A percentile compares a stretch with the other conserved stretches of the same genome.
Conservation (phyloP, 1,139 yeast genomes). For the Yamadazyma sp. region DNA sequence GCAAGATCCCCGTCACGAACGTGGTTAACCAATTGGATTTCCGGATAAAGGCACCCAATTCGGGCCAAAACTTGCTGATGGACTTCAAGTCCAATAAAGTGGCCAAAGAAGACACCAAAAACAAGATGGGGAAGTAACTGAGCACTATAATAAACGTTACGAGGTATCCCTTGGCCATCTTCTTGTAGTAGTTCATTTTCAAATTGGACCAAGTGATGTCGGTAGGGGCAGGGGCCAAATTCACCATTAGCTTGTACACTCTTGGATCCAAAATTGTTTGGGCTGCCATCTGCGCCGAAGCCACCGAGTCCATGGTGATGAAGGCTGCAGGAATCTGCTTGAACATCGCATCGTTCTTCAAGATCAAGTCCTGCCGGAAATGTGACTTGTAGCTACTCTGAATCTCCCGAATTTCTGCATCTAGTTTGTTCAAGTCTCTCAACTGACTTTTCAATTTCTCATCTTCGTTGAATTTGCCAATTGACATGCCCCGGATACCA, state of each 20-base stretch:
- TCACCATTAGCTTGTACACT: constrained; percentile 67
- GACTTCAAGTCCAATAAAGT: constrained; percentile 71
- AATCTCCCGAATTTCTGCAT: constrained; percentile 27
- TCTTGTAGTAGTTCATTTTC: constrained; percentile 56
- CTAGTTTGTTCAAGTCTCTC: constrained; percentile 23
- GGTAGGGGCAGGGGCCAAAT: constrained; percentile 78
- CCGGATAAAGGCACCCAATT: constrained; percentile 58
- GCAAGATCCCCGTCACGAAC: constrained; percentile 71
- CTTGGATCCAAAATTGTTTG: constrained; percentile 80
- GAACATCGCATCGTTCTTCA: constrained; percentile 29
- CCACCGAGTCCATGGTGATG: constrained; percentile 80
- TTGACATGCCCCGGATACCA: constrained; percentile 15
- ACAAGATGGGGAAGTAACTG: constrained; percentile 61
- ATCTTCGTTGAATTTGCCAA: constrained; percentile 11
- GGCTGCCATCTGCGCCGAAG: constrained; percentile 84
- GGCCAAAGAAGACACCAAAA: constrained; percentile 74
- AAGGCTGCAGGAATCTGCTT: constrained; percentile 65
- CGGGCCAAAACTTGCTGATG: constrained; percentile 72
- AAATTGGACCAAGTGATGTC: constrained; percentile 78
- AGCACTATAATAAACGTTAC: constrained; percentile 64
- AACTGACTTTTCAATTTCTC: constrained; percentile 17
- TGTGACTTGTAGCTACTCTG: constrained; percentile 27
- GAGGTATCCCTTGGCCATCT: constrained; percentile 55
- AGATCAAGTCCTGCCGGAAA: constrained; percentile 13
- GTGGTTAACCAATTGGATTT: constrained; percentile 69